A percentile compares a stretch with the other conserved stretches of the same genome.
Conservation (phyloP, 768 basidiomycete species). For the Infundibulicybe gibba region DNA sequence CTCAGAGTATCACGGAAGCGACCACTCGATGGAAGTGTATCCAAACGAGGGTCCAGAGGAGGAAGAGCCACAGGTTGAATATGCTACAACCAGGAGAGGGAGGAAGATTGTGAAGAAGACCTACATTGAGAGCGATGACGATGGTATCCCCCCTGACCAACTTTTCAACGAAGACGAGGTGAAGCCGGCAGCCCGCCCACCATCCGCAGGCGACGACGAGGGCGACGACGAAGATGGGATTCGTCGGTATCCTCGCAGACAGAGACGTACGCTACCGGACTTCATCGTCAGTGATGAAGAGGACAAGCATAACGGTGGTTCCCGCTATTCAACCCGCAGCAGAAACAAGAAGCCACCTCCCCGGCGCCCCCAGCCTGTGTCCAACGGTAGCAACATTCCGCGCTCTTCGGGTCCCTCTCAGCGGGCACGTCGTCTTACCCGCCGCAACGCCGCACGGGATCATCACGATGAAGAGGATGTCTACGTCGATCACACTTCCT, state of each 20-base stretch:
- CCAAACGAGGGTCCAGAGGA: conserved; percentile 21
- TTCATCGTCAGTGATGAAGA: conserved; percentile 46
- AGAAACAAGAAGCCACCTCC: conserved; percentile 27
- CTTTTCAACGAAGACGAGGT: conserved; percentile 27
- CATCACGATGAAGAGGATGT: conserved; percentile 45
- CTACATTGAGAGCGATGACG: conserved; percentile 50
- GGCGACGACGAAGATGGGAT: conserved; percentile 18
- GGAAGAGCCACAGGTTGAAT: conserved; percentile 27
- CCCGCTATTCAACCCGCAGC: conserved; percentile 36
- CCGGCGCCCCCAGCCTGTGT: conserved; percentile 1
- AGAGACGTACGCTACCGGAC: conserved; percentile 17
- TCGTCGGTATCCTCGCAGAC: conserved; percentile 21
- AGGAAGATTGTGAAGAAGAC: conserved; percentile 31
- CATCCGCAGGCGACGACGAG: conserved; percentile 16
- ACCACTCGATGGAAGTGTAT: conserved; percentile 34
- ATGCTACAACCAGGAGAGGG: conserved; percentile 30
- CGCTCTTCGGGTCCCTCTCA: conserved; percentile 13
- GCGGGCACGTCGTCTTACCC: conserved; percentile 22
- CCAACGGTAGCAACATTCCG: conserved; percentile 3
- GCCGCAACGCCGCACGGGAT: conserved; percentile 21
- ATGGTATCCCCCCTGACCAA: conserved; percentile 18
- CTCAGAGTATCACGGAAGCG: conserved; percentile 48
- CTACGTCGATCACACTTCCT: conserved; percentile 44
- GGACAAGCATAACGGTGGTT: conserved; percentile 20
- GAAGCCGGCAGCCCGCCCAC: conserved; percentile 11